Base-by-base conservation (phyloP, 2,329 filamentous ascomycete species). In the Neonectria sp. region DNA sequence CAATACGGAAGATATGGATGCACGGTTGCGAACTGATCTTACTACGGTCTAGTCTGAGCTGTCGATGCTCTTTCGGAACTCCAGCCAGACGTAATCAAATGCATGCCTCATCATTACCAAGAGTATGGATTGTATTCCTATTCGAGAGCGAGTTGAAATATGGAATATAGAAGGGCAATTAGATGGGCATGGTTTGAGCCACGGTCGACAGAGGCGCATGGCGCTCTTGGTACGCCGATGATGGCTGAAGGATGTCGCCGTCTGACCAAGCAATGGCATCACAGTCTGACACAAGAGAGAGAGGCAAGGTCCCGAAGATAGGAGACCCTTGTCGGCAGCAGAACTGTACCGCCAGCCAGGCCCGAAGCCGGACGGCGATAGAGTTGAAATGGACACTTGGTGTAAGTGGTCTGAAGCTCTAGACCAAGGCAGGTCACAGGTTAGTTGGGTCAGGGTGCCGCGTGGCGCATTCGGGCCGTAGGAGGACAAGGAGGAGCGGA, bases 391-490 rank as follows among this genome's bases (percentile, higher is more conserved):
- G 11, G 48, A 21, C 48, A 37, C 27, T 59, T 48, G 21, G 55
- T 64, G 61, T 46, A 64, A 64, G 55, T 64, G 33, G 48, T 24
- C 45, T 59, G 40, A 52, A 64, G 11, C 46, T 64, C 45, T 17
- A 43, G 55, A 46, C 45, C 11, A 40, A 46, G 62, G 59, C 58
- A 56, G 43, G 55, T 59, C 51, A 64, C 59, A 31, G 52, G 40
- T 43, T n/a, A 58, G 62, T 45, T 60, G 67, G 49, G 35, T 24
- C 56, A 51, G 61, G 17, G 37, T 55, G 55, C 51, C 57, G 58
- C 52, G 55, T 68, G 65, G 52, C 66, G 62, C 56, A 68, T 68
- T 61, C 63, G 68, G 68, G 55, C 62, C 65, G 68, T 45, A 48
- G 55, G 58, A 65, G 53, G 29, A 56, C 65, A 56, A 57, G 31